Conservation (phyloP, 768 basidiomycete species). For the Scleroderma bovista region DNA sequence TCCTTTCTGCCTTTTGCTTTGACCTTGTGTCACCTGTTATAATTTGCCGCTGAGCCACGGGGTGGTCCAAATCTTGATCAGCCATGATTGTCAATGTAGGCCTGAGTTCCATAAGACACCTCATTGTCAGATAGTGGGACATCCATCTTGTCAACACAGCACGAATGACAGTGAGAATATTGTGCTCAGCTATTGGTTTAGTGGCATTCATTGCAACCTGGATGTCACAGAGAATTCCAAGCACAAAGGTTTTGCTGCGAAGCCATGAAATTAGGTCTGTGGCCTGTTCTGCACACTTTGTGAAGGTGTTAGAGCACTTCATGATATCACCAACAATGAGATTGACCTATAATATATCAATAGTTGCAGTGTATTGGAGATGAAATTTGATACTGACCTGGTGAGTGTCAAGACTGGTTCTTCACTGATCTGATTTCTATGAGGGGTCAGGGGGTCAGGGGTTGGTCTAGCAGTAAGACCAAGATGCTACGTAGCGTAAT, state of each 20-base stretch:
- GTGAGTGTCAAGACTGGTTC: too few relatives aligned
- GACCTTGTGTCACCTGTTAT: slow-evolving; percentile 22
- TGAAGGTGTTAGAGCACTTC: slow-evolving; percentile 18
- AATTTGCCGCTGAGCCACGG: slow-evolving; percentile 11
- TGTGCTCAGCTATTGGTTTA: neutral
- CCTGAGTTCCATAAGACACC: neutral
- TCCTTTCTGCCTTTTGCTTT: slow-evolving; percentile 21
- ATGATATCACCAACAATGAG: slow-evolving; percentile 37
- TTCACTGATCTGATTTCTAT: too few relatives aligned
- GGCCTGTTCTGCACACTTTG: too few relatives aligned
- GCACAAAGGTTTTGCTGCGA: slow-evolving; percentile 28
- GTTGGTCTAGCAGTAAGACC: too few relatives aligned
- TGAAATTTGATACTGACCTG: slow-evolving; percentile 26
- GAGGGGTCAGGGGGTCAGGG: too few relatives aligned
- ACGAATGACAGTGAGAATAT: neutral
- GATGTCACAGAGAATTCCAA: slow-evolving; percentile 23
- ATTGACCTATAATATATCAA: slow-evolving; percentile 29
- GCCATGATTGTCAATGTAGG: too few relatives aligned
- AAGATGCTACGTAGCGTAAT: too few relatives aligned
- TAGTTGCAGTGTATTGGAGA: neutral
- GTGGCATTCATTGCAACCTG: slow-evolving; percentile 4
- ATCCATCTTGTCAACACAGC: neutral
- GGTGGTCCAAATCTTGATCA: too few relatives aligned
- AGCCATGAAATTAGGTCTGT: slow-evolving; percentile 36
- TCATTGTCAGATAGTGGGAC: neutral